Percentiles rank a stretch among this genome's conserved stretches.
Conservation (phyloP, 306 rosid species). For the Astragalus glycyphyllos region DNA sequence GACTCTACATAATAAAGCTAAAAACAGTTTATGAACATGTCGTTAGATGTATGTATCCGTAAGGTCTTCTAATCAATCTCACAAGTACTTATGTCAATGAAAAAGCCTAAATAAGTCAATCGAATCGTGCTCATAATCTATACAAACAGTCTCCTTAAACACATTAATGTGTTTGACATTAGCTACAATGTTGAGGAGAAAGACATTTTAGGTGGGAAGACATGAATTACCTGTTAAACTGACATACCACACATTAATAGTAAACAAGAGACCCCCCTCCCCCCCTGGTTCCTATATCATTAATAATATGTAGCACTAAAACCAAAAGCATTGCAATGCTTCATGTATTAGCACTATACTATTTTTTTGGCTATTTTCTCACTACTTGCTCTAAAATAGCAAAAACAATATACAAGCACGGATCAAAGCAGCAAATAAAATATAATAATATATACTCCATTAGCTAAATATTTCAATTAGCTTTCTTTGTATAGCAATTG, state of each 20-base stretch:
- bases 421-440: conserved; percentile 6
- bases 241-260: background rate
- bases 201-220: background rate
- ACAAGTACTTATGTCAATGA: no score
- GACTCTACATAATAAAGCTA: no score
- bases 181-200: background rate
- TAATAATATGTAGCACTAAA: conserved; percentile 30
- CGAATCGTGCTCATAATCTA: no score
- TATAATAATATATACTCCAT: conserved; percentile 38
- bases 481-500: conserved; percentile 46
- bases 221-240: background rate
- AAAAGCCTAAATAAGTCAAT: no score
- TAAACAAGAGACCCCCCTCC: background rate
- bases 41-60: no score
- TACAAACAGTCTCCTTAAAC: background rate
- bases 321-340: conserved; percentile 24
- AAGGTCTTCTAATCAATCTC: no score
- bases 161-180: conserved; percentile 14
- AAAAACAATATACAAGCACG: conserved; percentile 11
- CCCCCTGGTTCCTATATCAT: background rate
- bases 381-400: conserved; percentile 6
- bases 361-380: conserved; percentile 28
- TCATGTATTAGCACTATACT: conserved; percentile 29
- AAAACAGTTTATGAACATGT: no score
- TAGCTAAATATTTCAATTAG: conserved; percentile 44